Base-by-base conservation (phyloP, 2,329 filamentous ascomycete species). In the Colletotrichum sublineola region DNA sequence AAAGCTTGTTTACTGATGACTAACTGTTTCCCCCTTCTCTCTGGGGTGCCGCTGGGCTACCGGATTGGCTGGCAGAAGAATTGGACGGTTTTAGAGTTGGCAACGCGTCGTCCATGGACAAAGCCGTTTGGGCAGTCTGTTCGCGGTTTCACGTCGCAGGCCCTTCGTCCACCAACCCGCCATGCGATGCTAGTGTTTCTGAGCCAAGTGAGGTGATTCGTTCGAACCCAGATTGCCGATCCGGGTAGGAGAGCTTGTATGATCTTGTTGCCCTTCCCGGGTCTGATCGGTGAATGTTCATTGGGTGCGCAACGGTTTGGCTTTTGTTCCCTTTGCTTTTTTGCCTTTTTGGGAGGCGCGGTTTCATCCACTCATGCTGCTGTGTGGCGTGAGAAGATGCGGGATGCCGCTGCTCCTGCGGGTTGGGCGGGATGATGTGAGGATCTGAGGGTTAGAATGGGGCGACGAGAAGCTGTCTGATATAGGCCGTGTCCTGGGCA, bases 201-300 rank as follows among this genome's bases (percentile, higher is more conserved):
- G 65, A 68, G 65, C 60, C 65, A 31, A 18, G 65, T 53, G 52
- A 44, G 44, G 46, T n/a, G 58, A 72, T 55, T 64, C 69, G 53
- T 64, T 63, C 65, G 31, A 68, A 57, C 64, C 64, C 60, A 52
- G 36, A 53, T 33, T 33, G 15, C 3, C 24, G 3, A 29, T 42
- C 15, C 20, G 14, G 62, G 46, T 18, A 63, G 33, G 33, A 12
- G 14, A 14, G 36, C 36, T 38, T 63, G n/a, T 20, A 15, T 36
- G n/a, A 36, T 36, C 20, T 18, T n/a, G 44, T 9, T 7, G 44
- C 44, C 44, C 44, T 46, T 9, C 3, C 2, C 44, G 24, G 9
- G 36, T 29, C n/a, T 29, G 36, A 15, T 20, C 29, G 15, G 38
- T 15, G 31, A 18, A 15, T 40, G 18, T 2, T 3, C 18, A 44